phyloP scores from a whole-genome alignment of 495 filamentous ascomycete species.

The Aspergillus funiculosus region DNA sequence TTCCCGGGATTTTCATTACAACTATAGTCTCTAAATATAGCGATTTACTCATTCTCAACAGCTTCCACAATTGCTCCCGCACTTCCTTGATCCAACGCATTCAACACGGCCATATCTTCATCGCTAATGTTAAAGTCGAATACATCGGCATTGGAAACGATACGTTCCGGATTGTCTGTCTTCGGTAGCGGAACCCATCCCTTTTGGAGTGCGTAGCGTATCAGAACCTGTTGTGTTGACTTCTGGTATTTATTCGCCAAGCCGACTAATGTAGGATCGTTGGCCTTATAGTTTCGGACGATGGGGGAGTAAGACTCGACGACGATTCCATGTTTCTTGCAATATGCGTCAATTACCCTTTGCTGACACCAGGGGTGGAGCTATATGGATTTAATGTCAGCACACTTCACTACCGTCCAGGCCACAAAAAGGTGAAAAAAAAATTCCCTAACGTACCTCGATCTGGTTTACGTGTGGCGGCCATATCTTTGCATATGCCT shows the following conservation, averaged over 20 bases:
- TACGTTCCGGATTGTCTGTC: slow-evolving; percentile 56
- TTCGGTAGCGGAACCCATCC: slow-evolving; percentile 71
- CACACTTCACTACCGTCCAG: not conserved
- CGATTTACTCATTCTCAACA: slow-evolving; percentile 40
- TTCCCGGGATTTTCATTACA: slow-evolving; percentile 6
- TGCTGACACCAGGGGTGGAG: slow-evolving; percentile 67
- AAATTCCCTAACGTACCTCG: slow-evolving; percentile 53
- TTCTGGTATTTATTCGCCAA: slow-evolving; percentile 50
- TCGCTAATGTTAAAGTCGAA: slow-evolving; percentile 58
- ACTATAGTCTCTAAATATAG: slow-evolving; percentile 3
- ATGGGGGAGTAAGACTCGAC: slow-evolving; percentile 64
- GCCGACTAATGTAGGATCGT: slow-evolving; percentile 48
- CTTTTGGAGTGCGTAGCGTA: slow-evolving; percentile 58
- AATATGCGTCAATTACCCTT: slow-evolving; percentile 54
- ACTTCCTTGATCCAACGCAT: slow-evolving; percentile 59
- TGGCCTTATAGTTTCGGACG: slow-evolving; percentile 55
- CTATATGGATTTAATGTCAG: slow-evolving; percentile 27
- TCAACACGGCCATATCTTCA: slow-evolving; percentile 58
- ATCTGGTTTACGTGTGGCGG: slow-evolving; percentile 68
- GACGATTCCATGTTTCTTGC: slow-evolving; percentile 53
- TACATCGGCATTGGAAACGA: slow-evolving; percentile 60
- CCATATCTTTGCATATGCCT: slow-evolving; percentile 53
- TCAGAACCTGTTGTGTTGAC: slow-evolving; percentile 48
- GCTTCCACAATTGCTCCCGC: slow-evolving; percentile 49
- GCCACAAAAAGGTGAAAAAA: not conserved